These are phyloP conservation scores for Cutaneotrichosporon cavernicola DNA, from an alignment of 1,284 basidiomycete genomes.

Conservation along the genomic window DNA sequence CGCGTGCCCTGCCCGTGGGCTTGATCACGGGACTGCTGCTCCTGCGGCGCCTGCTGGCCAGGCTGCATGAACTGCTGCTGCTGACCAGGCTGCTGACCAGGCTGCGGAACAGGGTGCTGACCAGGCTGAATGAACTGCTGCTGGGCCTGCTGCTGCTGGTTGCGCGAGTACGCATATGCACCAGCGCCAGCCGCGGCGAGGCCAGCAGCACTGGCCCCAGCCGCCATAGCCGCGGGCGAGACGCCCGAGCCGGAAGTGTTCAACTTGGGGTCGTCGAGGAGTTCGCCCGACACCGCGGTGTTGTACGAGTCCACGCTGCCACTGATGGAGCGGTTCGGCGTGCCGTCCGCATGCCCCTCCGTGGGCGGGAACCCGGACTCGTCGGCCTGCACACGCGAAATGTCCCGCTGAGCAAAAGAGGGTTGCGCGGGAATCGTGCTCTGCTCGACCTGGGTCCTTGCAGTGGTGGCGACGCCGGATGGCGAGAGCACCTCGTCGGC, in stretches of 20 bases:
- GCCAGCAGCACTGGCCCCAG: conserved; percentile 8
- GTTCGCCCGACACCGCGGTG: background rate
- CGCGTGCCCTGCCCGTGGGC: background rate
- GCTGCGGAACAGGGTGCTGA: no score
- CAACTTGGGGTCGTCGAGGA: background rate
- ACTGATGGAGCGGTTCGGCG: background rate
- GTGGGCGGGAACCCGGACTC: background rate
- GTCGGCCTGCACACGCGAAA: background rate
- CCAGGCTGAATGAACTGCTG: conserved; percentile 3
- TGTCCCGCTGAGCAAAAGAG: background rate
- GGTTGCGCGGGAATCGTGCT: no score
- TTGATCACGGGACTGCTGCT: background rate
- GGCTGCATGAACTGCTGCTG: background rate
- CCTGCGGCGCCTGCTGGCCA: background rate
- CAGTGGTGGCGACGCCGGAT: background rate
- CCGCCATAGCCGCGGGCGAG: background rate
- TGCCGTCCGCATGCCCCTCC: background rate
- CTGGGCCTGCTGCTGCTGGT: background rate
- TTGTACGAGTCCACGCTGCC: background rate
- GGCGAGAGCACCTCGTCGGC: background rate
- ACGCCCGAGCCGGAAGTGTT: background rate
- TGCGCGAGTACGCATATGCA: background rate
- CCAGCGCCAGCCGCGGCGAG: conserved; percentile 1
- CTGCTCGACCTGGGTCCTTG: no score
- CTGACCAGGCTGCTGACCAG: background rate